These are phyloP conservation scores for Solanum virginianum DNA, from an alignment of 257 asterid genomes.

Conservation along the genomic window DNA sequence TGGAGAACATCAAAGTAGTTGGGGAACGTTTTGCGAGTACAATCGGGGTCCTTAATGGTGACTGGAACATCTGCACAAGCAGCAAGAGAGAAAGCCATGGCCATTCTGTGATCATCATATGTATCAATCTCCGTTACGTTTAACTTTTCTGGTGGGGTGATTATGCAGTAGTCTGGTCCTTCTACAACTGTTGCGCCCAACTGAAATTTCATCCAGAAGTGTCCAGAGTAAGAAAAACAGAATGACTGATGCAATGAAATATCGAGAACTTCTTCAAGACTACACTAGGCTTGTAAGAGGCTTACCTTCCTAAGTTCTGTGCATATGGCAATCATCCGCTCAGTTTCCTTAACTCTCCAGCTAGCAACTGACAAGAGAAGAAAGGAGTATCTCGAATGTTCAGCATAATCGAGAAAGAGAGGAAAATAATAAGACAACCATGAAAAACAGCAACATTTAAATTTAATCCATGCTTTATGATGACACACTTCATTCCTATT, in stretches of 20 bases:
- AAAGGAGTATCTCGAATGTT: background rate
- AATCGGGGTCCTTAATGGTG: constrained; percentile 80
- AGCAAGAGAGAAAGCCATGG: constrained; percentile 97
- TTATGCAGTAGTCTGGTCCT: constrained; percentile 87
- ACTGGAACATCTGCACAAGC: constrained; percentile 94
- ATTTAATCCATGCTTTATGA: background rate
- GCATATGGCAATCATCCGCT: constrained; percentile 95
- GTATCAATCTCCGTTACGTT: constrained; percentile 76
- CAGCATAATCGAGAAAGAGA: background rate
- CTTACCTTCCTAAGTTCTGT: constrained; percentile 91
- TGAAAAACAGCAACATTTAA: background rate
- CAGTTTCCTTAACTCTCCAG: constrained; percentile 99
- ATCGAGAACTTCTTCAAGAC: background rate
- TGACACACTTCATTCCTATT: background rate
- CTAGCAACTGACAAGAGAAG: constrained; percentile 62
- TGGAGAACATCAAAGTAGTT: constrained; percentile 71
- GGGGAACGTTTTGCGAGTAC: constrained; percentile 98
- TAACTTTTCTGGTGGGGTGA: constrained; percentile 88
- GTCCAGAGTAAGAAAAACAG: background rate
- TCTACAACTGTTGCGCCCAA: constrained; percentile 93
- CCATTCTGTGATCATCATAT: constrained; percentile 94
- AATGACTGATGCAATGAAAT: background rate
- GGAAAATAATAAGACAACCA: background rate
- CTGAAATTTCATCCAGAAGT: constrained; percentile 21
- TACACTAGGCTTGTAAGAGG: background rate